A percentile compares a stretch with the other conserved stretches of the same genome.
These are phyloP conservation scores for Ascochyta fabae DNA, from an alignment of 2,329 filamentous ascomycete genomes.

Conservation along the genomic window DNA sequence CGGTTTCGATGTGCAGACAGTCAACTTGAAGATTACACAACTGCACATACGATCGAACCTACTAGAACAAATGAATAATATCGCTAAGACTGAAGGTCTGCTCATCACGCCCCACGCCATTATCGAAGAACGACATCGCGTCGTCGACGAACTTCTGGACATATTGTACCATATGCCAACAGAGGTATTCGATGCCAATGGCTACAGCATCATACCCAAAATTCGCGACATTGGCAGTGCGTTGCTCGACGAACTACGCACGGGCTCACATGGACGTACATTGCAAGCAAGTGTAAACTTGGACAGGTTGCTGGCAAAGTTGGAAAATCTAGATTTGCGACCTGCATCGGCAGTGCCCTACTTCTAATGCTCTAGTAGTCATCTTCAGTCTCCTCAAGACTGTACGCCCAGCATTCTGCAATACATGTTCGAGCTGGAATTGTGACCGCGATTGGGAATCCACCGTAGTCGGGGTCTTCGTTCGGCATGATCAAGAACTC, in stretches of 20 bases:
- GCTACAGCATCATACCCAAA: slow-evolving; percentile 29
- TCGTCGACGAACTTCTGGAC: slow-evolving; percentile 27
- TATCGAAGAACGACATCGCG: slow-evolving; percentile 25
- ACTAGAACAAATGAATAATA: slow-evolving; percentile 28
- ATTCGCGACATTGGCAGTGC: slow-evolving; percentile 30
- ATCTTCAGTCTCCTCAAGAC: slow-evolving; percentile 30
- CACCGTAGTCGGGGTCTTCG: slow-evolving; percentile 63
- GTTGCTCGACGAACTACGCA: slow-evolving; percentile 25
- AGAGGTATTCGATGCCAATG: slow-evolving; percentile 31
- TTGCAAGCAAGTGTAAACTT: slow-evolving; percentile 24
- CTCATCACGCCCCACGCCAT: slow-evolving; percentile 23
- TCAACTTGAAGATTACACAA: slow-evolving; percentile 32
- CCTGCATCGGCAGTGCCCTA: slow-evolving; percentile 7
- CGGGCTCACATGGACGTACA: slow-evolving; percentile 20
- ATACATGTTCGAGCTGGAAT: slow-evolving; percentile 57
- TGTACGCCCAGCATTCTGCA: slow-evolving; percentile 33
- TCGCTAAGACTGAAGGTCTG: slow-evolving; percentile 19
- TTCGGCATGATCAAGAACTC: slow-evolving; percentile 62
- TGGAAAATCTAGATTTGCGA: slow-evolving; percentile 24
- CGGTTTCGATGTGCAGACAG: slow-evolving; percentile 27
- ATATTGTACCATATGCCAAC: slow-evolving; percentile 25
- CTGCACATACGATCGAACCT: slow-evolving; percentile 31
- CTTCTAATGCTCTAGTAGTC: slow-evolving; percentile 17
- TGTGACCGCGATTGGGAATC: slow-evolving; percentile 62
- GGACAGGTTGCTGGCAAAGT: slow-evolving; percentile 22